Conservation (phyloP, 495 filamentous ascomycete species). For the Penicillium chermesinum region DNA sequence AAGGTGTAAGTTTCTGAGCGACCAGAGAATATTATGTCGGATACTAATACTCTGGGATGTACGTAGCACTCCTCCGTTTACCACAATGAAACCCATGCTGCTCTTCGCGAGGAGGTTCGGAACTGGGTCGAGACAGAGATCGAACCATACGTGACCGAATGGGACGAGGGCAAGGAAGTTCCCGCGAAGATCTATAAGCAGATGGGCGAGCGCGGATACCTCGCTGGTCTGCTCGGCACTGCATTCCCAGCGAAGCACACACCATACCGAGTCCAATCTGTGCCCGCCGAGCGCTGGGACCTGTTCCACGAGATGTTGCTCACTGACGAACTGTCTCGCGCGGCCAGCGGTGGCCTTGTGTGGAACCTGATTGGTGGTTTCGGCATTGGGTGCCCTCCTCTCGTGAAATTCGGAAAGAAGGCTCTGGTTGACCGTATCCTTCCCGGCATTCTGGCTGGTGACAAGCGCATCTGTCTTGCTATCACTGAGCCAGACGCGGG, state of each 20-base stretch:
- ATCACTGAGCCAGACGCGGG: slow-evolving; percentile 82
- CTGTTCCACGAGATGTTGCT: slow-evolving; percentile 94
- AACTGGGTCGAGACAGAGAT: slow-evolving; percentile 87
- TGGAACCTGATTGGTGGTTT: slow-evolving; percentile 97
- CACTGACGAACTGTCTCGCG: slow-evolving; percentile 87
- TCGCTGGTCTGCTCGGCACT: slow-evolving; percentile 81
- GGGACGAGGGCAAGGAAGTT: slow-evolving; percentile 91
- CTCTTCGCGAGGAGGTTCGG: slow-evolving; percentile 82
- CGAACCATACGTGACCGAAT: slow-evolving; percentile 88
- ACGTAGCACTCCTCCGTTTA: slow-evolving; percentile 87
- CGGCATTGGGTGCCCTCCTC: slow-evolving; percentile 85
- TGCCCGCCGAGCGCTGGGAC: slow-evolving; percentile 89
- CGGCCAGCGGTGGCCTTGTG: slow-evolving; percentile 89
- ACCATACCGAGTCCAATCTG: slow-evolving; percentile 63
- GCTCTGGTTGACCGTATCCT: slow-evolving; percentile 74
- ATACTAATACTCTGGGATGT: slow-evolving; percentile 10
- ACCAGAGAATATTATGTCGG: neutral
- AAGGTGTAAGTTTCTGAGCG: slow-evolving; percentile 64
- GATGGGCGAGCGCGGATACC: slow-evolving; percentile 88
- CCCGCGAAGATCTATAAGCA: slow-evolving; percentile 86
- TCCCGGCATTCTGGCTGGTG: slow-evolving; percentile 80
- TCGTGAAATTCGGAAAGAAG: slow-evolving; percentile 91
- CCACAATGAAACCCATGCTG: slow-evolving; percentile 88
- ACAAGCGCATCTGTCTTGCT: slow-evolving; percentile 91
- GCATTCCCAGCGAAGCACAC: slow-evolving; percentile 70